These are phyloP conservation scores for Pythium dissimile DNA, from an alignment of 352 stramenopile species.

Conservation along the genomic window DNA sequence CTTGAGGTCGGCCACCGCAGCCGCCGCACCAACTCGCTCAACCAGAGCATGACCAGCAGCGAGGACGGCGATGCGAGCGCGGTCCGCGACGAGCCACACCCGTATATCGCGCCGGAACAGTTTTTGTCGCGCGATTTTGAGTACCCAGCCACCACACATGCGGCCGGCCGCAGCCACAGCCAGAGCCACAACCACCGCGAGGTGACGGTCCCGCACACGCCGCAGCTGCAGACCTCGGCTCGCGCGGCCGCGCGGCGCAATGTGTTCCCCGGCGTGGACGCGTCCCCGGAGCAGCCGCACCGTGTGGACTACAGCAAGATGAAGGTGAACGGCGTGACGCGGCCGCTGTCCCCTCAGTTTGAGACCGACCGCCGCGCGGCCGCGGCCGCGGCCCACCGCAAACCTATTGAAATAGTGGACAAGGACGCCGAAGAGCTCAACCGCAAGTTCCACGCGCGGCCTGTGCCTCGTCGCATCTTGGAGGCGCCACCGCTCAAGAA, in stretches of 20 bases:
- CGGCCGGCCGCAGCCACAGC: not conserved
- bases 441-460: conserved; percentile 74
- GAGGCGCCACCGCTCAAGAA: conserved; percentile 26
- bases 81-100: conserved; percentile 11
- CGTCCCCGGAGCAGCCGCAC: conserved; percentile 1
- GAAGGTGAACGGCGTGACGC: conserved; percentile 24
- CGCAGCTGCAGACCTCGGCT: conserved; percentile 25
- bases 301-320: conserved; percentile 24
- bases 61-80: not conserved
- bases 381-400: conserved; percentile 40
- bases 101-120: conserved; percentile 25
- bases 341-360: conserved; percentile 64
- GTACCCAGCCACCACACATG: conserved; percentile 15
- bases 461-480: conserved; percentile 57
- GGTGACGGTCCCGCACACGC: conserved; percentile 28
- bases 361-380: conserved; percentile 58
- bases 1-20: conserved; percentile 57
- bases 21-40: conserved; percentile 29
- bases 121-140: conserved; percentile 29
- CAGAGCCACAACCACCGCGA: not conserved
- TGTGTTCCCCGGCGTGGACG: conserved; percentile 12
- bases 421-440: conserved; percentile 68
- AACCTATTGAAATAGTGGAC: conserved; percentile 54
- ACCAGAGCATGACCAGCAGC: conserved; percentile 18
- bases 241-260: conserved; percentile 19